Conservation (phyloP, 2,329 filamentous ascomycete genomes). For the Colletotrichum agaves region DNA sequence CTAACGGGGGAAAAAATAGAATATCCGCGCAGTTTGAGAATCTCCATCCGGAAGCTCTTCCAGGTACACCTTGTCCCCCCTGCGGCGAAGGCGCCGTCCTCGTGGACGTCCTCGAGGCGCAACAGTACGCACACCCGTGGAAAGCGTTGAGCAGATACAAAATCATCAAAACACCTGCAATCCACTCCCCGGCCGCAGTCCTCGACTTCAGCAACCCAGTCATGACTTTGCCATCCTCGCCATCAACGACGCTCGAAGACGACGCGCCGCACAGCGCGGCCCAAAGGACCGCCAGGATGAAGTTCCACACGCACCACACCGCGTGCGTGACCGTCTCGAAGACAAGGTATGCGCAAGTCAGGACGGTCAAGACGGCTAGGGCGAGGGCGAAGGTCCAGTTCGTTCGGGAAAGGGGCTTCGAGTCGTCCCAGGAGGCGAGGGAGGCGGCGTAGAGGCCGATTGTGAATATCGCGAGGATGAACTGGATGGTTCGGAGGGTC, state of each 20-base stretch:
- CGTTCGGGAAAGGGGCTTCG: background rate
- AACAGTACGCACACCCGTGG: slow-evolving; percentile 18
- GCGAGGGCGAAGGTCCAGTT: slow-evolving; percentile 33
- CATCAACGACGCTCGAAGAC: background rate
- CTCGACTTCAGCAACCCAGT: background rate
- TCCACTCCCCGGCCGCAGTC: slow-evolving; percentile 23
- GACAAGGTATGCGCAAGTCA: slow-evolving; percentile 24
- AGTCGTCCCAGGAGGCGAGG: slow-evolving; percentile 17
- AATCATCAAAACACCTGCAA: slow-evolving; percentile 22
- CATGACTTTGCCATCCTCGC: background rate
- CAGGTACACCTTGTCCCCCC: background rate
- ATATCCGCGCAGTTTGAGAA: background rate
- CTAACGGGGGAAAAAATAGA: background rate
- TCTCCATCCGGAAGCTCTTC: slow-evolving; percentile 4
- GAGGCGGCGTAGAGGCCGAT: slow-evolving; percentile 28
- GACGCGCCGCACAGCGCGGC: slow-evolving; percentile 30
- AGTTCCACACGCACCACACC: slow-evolving; percentile 33
- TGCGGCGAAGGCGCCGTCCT: background rate
- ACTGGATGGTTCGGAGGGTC: slow-evolving; percentile 28
- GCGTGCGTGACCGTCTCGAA: slow-evolving; percentile 29
- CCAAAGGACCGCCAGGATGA: slow-evolving; percentile 27
- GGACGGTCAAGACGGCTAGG: slow-evolving; percentile 11
- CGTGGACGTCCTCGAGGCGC: slow-evolving; percentile 11
- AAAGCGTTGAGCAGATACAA: slow-evolving; percentile 19
- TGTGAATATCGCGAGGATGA: slow-evolving; percentile 27